Evolutionary conservation across 192 early-diverging fungal species (phyloP), one percentile per base, ranked within the genome.

Genomic region (Lunasporangiospora selenospora): DNA sequence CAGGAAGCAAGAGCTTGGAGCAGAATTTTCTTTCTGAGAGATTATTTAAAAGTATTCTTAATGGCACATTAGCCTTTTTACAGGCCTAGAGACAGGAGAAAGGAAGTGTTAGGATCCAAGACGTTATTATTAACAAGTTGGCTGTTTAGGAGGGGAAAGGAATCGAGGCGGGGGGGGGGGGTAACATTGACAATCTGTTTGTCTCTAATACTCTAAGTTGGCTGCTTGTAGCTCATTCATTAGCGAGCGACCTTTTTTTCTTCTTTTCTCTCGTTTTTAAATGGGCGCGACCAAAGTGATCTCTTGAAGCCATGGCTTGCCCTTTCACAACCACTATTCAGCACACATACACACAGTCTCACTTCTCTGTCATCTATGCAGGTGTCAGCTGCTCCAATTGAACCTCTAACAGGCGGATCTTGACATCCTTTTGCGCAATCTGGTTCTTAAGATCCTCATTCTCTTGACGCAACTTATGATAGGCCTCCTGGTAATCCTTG

Each of bases 371-470:
- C 23, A 10, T 53, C 31, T 70, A 67, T 61, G 75, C 63, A 26
- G 77, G 13, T 13, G 67, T 65, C 19, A 84, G 41, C 26, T 81
- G 77, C 63, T 87, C 91, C 41, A 95, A 27, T 62, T 95, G 90
- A 30, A 87, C 83, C 70, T 95, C 91, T 54, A 95, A 71, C 33
- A 91, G 83, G 36, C 91, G 83, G 60, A 96, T 94, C 58, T 90
- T 85, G 40, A 85, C 79, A 47, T 95, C 92, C 44, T 82, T 82
- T 53, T 87, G 81, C 18, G 85, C 78, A 18, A 95, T 48, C 51
- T 84, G 78, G 64, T 85, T 82, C 78, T 92, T 93, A 43, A 95
- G 77, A 52, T 95, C 89, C 26, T 92, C 90, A 62, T 92, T 95
- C 66, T 95, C 92, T 45, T 92, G 90, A 32, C 81, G 82, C 26